These are phyloP conservation scores for Geranium brycei DNA, from an alignment of 345 rosid genomes.

Conservation along the genomic window DNA sequence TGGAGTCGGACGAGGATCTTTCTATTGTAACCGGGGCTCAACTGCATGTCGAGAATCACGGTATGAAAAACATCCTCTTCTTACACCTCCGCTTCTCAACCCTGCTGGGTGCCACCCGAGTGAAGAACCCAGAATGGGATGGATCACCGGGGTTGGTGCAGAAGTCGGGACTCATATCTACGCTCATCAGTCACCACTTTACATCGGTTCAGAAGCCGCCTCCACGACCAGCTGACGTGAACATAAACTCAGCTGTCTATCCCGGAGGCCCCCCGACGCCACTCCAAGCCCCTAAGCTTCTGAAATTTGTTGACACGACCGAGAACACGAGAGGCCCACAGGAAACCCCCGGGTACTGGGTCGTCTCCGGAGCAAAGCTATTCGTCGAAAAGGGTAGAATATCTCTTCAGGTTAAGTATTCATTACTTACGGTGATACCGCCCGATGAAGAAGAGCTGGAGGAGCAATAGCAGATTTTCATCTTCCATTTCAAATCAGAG, in stretches of 20 bases:
- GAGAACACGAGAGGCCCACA: constrained; percentile 92
- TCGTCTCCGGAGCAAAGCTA: constrained; percentile 80
- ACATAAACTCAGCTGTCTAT: constrained; percentile 85
- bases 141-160: constrained; percentile 65
- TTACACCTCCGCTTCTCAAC: constrained; percentile 65
- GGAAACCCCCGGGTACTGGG: constrained; percentile 93
- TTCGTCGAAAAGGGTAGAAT: constrained; percentile 79
- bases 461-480: no score
- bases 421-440: constrained; percentile 47
- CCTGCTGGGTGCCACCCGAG: constrained; percentile 37
- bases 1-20: constrained; percentile 74
- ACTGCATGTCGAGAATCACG: constrained; percentile 67
- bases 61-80: constrained; percentile 74
- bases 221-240: constrained; percentile 75
- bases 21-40: constrained; percentile 84
- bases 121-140: constrained; percentile 76
- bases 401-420: constrained; percentile 80
- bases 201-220: constrained; percentile 64
- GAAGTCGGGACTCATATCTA: constrained; percentile 79
- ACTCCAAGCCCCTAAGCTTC: constrained; percentile 67
- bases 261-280: constrained; percentile 95
- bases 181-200: constrained; percentile 83
- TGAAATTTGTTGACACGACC: constrained; percentile 78
- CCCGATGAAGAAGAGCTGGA: constrained; percentile 36
- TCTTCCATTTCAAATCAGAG: no score